Evolutionary conservation across 805 yeast genomes (phyloP).

Genomic region (Sungouiozyma intestinalis): DNA sequence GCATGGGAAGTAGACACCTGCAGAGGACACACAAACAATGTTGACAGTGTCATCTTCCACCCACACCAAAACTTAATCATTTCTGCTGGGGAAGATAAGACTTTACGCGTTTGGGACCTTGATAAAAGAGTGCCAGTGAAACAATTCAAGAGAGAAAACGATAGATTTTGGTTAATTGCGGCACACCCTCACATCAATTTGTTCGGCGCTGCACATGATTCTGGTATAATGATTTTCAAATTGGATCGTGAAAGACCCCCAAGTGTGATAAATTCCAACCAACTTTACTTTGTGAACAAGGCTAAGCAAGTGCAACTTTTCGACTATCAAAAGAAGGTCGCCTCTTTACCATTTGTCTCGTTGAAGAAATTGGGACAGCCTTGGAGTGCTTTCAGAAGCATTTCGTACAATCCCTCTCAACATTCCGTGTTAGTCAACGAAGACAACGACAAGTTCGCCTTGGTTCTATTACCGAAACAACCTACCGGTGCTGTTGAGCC

Average conservation of each 20-base stretch:
- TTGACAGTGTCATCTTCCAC: constrained; percentile 81
- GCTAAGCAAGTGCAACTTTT: constrained; percentile 80
- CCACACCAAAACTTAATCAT: constrained; percentile 86
- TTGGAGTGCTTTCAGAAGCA: constrained; percentile 75
- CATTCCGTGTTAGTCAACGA: constrained; percentile 73
- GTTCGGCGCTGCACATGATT: constrained; percentile 93
- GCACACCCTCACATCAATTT: constrained; percentile 85
- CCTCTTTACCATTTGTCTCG: constrained; percentile 69
- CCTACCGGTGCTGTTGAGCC: constrained; percentile 93
- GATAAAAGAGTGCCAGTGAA: constrained; percentile 88
- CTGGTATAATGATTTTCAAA: constrained; percentile 97
- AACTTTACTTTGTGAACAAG: constrained; percentile 62
- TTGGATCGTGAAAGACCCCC: constrained; percentile 91
- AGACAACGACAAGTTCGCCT: constrained; percentile 57
- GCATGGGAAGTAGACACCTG: constrained; percentile 99
- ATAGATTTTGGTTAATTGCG: constrained; percentile 87
- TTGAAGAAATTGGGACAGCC: constrained; percentile 75
- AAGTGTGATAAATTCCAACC: constrained; percentile 60
- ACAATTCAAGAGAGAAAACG: constrained; percentile 87
- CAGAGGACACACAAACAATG: constrained; percentile 94
- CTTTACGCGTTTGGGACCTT: constrained; percentile 93
- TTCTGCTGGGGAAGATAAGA: constrained; percentile 92
- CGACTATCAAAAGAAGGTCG: constrained; percentile 54
- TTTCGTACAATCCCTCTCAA: constrained; percentile 90
- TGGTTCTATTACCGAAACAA: constrained; percentile 72